Percentiles rank a stretch among this genome's conserved stretches.
These are phyloP conservation scores for Blastomyces gilchristii DNA, from an alignment of 2,329 filamentous ascomycete species.

Conservation along the genomic window DNA sequence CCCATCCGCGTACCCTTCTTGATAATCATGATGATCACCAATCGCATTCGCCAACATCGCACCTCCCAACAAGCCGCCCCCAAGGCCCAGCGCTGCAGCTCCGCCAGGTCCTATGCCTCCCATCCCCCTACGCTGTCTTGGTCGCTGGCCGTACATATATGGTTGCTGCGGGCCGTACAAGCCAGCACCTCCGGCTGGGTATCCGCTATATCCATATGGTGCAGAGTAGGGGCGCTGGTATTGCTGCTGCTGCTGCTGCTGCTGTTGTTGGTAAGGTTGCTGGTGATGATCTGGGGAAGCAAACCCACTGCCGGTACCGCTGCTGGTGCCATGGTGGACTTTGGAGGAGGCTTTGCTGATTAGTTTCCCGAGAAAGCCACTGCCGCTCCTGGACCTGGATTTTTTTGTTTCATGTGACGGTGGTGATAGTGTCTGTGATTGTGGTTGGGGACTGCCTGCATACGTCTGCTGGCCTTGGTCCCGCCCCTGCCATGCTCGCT, in stretches of 20 bases:
- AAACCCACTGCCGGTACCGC: not conserved
- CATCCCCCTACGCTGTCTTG: slow-evolving; percentile 16
- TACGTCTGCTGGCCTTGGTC: not conserved
- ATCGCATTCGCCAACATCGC: slow-evolving; percentile 59
- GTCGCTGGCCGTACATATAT: not conserved
- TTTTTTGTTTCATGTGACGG: not conserved
- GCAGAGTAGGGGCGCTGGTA: not conserved
- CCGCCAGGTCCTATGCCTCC: slow-evolving; percentile 52
- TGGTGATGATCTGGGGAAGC: not conserved
- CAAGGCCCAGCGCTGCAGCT: slow-evolving; percentile 65
- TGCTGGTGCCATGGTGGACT: not conserved
- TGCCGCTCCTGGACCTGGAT: not conserved
- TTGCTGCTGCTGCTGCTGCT: not conserved
- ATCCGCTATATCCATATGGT: not conserved
- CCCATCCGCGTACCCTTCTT: slow-evolving; percentile 23
- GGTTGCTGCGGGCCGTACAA: not conserved
- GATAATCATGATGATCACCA: slow-evolving; percentile 41
- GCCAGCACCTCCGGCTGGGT: not conserved
- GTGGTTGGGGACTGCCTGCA: not conserved
- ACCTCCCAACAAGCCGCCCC: slow-evolving; percentile 72
- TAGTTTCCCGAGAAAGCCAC: slow-evolving; percentile 5
- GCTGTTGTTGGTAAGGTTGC: not conserved
- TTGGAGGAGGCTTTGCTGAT: slow-evolving; percentile 3
- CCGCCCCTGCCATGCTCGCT: slow-evolving; percentile 36
- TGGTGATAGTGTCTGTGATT: not conserved